Evolutionary conservation across 441 rosid genomes (phyloP), one percentile per base, ranked within the genome.

Genomic region (Euphorbia celastroides): DNA sequence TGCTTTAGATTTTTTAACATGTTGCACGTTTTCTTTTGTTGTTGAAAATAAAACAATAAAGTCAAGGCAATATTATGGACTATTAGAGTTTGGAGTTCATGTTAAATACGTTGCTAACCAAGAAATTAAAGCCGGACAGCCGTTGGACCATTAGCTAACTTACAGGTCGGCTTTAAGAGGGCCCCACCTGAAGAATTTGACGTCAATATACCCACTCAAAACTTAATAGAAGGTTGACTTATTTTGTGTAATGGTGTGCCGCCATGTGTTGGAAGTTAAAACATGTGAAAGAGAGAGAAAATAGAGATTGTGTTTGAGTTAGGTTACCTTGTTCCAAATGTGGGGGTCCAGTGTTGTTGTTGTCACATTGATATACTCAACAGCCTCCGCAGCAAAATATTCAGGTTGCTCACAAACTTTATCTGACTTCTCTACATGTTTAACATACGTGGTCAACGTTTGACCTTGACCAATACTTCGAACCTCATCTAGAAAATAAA

Each of bases 241-340:
- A 46, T 46, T 10, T 46, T 50, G 55, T 14, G 2, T 50, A 1
- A n/a, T 50, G 0, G 5, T 38, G 8, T 38, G 13, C 11, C 5
- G 13, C 11, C 5, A 38, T 38, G 44, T 38, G 7, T 38, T 38
- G 44, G 5, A 16, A n/a, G 9, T 5, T 12, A 22, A 54, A 54
- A 54, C 7, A 25, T 5, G 17, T 0, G 44, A 66, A 41, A 32
- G 6, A 54, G 8, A 28, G 5, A 19, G 50, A 22, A 20, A 13
- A 2, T n/a, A 3, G 25, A 17, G 2, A 8, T 26, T 11, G 26
- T 50, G 55, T 19, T 19, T 42, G 3, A 38, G 36, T 22, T 68
- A 51, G 69, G 79, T 71, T 30, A 90, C 97, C 90, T 58, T 69
- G 55, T 74, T 80, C 97, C 94, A 89, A 46, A 62, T 63, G 54